Base-by-base conservation (phyloP, 495 filamentous ascomycete species). In the Xylaria intraflava region DNA sequence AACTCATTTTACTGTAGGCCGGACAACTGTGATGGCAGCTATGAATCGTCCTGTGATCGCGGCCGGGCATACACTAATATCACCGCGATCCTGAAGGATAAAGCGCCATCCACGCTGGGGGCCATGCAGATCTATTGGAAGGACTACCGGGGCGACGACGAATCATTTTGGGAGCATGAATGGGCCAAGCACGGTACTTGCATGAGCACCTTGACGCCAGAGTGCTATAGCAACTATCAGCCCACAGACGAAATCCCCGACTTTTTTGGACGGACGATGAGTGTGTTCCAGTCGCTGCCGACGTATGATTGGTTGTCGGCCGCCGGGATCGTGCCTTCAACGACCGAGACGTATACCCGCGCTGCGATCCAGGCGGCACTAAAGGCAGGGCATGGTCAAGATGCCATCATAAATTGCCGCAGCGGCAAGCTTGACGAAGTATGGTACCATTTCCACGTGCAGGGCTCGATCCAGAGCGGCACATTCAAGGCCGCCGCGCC, bases 101-200 rank as follows among this genome's bases (percentile, higher is more conserved):
- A 46, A 24, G 56, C 55, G 17, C 54, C 62, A 2, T 53, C 44
- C 31, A 56, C 56, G 23, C 69, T 90, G 4, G 72, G 90, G 0
- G 65, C 69, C 10, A 92, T 92, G 88, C 65, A 81, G 38, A 81
- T 69, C 14, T 90, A 83, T 69, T 91, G 87, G 89, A 85, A 72
- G 27, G 67, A 69, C 17, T 66, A 73, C 36, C 12, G 55, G 1
- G 67, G 87, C 39, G 70, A 81, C 41, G 82, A 84, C 46, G 78
- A 83, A 53, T 64, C 69, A 11, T 77, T 93, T 56, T 92, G 87
- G 88, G 71, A 86, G 62, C 88, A 94, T 55, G 88, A 93, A 62
- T 94, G 85, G 84, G 78, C 73, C 53, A 93, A 91, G 61, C 89
- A 94, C 58, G 88, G 81, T 24, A 85, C 83, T 1, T 86, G 83